Evolutionary conservation across 2,329 filamentous ascomycete species (phyloP), one percentile per base, ranked within the genome.

Genomic region (Amesomyces nigricolor): DNA sequence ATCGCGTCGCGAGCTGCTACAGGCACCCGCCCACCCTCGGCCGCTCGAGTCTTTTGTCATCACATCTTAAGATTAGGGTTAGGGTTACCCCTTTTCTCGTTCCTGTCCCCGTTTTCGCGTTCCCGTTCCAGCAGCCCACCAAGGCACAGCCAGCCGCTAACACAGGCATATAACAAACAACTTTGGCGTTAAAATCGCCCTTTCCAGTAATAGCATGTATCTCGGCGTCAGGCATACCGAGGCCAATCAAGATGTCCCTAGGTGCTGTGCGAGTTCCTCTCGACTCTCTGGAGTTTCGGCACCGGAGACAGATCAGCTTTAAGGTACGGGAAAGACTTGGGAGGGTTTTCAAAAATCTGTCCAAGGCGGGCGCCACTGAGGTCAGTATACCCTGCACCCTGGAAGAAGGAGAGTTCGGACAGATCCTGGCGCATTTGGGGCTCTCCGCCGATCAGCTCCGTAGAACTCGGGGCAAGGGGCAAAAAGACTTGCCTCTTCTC

Each of bases 261-360:
- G 54, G 48, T 44, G 48, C 44, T 52, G n/a, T 56, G n/a, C 38
- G 16, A 48, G 48, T 56, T 45, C 48, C 54, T 56, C 43, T 56
- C 44, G 44, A 56, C 54, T 56, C 49, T 14, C 51, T 56, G 38
- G 54, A 56, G 54, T 56, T 56, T 48, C 54, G 29, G n/a, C 7
- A 56, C n/a, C 29, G 29, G 38, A 56, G 48, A 44, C 14, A 56
- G 54, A 56, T 56, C 44, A 56, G 54, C 54, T 56, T 52, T 16
- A 56, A 56, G 44, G 44, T 56, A 32, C 48, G 44, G 54, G 54
- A 56, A 56, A 56, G 44, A 48, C 54, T 52, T 52, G 44, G 44
- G 38, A 44, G 48, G 52, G 48, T 56, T 32, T 49, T 49, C 35
- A 35, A 30, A 14, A 56, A 56, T 29, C 46, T 55, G 52, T 49